Evolutionary conservation across 2,329 filamentous ascomycete species (phyloP), one percentile per base, ranked within the genome.

Genomic region (Colletotrichum tropicicola): DNA sequence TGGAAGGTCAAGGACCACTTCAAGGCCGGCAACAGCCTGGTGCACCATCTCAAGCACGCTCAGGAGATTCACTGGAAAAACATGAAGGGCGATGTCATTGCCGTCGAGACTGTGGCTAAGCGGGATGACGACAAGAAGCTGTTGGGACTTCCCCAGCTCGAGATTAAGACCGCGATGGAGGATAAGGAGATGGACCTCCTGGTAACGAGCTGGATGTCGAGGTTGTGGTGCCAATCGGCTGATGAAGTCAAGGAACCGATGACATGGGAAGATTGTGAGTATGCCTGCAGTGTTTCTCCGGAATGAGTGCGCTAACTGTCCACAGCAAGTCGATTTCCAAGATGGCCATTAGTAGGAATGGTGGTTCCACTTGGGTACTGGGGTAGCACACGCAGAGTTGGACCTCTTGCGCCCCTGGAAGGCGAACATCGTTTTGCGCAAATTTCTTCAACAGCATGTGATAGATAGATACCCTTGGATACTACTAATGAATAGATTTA

Each of bases 151-250:
- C 72, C 73, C 3, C 60, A 71, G 10, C 61, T 75, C 27, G 59
- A 70, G 4, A 68, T 75, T 5, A 70, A 70, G 28, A 41, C 39
- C 1, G 49, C 15, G 0, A 45, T 74, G 17, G 65, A 69, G 1
- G 71, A 72, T n/a, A 75, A 71, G 47, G 30, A 69, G 8, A 60
- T 74, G 35, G 74, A 75, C 65, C 53, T 75, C 2, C 39, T 75
- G 12, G 72, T 75, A 0, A 59, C 72, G 1, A 72, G 72, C 8
- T 75, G 73, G 73, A 70, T 70, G 52, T 72, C 72, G 3, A 62
- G 73, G 5, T 21, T 75, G 4, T 75, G 72, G 73, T 71, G 68
- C 10, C 70, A 74, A 47, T 68, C 71, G 0, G 59, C 67, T 39
- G 67, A 65, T 3, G 69, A 73, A n/a, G 44, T 68, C 15, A 68